phyloP scores from a whole-genome alignment of 2,329 filamentous ascomycete genomes.

The Onygena corvina region DNA sequence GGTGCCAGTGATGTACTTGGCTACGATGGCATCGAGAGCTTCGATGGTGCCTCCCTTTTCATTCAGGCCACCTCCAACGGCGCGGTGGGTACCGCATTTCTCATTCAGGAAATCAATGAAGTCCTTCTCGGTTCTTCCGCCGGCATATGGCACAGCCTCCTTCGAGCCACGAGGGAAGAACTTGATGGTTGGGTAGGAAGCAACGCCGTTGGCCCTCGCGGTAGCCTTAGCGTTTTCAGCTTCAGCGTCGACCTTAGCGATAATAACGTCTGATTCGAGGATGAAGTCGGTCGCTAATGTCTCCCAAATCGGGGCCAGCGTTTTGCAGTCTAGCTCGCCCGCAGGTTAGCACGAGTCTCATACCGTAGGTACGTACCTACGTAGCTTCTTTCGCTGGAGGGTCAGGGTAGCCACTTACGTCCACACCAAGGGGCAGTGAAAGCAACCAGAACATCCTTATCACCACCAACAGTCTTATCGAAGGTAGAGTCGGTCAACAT shows the following conservation, averaged over 20 bases:
- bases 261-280: conserved; percentile 62
- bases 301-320: conserved; percentile 81
- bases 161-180: conserved; percentile 83
- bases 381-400: background rate
- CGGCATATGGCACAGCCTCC: conserved; percentile 57
- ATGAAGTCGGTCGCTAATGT: conserved; percentile 69
- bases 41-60: conserved; percentile 69
- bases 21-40: conserved; percentile 61
- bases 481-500: conserved; percentile 73
- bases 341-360: background rate
- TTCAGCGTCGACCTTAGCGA: conserved; percentile 95
- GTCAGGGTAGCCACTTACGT: conserved; percentile 51
- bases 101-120: conserved; percentile 75
- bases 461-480: conserved; percentile 61
- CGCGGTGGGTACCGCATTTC: conserved; percentile 77
- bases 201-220: conserved; percentile 63
- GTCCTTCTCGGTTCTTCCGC: conserved; percentile 63
- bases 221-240: conserved; percentile 69
- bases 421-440: conserved; percentile 99
- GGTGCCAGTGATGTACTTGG: conserved; percentile 49
- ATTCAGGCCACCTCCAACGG: conserved; percentile 67
- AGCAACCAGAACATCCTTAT: conserved; percentile 84
- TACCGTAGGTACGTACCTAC: background rate
- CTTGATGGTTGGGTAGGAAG: conserved; percentile 92
- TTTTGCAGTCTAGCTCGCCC: conserved; percentile 75